These are phyloP conservation scores for Chrysoporthe puriensis DNA, from an alignment of 2,329 filamentous ascomycete species.

Conservation along the genomic window DNA sequence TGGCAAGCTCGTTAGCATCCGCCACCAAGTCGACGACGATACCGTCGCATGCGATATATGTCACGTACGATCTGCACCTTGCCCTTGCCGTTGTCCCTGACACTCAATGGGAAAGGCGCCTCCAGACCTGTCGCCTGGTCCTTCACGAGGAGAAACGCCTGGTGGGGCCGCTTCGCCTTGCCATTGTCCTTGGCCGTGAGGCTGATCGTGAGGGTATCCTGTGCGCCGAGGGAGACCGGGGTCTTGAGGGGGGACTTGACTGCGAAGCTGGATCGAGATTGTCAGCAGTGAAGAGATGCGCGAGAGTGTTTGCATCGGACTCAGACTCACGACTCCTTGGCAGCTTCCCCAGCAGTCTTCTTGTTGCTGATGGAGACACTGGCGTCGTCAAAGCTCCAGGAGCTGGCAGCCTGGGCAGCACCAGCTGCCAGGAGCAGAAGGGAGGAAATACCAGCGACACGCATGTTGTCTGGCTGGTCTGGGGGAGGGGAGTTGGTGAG, in stretches of 20 bases:
- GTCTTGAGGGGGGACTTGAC: conserved; percentile 63
- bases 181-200: conserved; percentile 81
- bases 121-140: conserved; percentile 79
- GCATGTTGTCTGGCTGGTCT: conserved; percentile 40
- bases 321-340: conserved; percentile 67
- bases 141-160: conserved; percentile 85
- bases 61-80: conserved; percentile 78
- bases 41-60: conserved; percentile 1
- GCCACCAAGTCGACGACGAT: neutral
- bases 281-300: conserved; percentile 31
- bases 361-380: conserved; percentile 68
- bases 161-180: conserved; percentile 83
- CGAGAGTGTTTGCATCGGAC: conserved; percentile 8
- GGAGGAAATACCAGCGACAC: conserved; percentile 45
- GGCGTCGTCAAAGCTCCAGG: conserved; percentile 77
- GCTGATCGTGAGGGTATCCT: conserved; percentile 79
- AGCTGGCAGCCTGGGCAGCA: conserved; percentile 56
- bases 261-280: conserved; percentile 54
- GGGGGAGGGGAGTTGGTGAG: conserved; percentile 18
- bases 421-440: conserved; percentile 53
- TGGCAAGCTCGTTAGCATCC: conserved; percentile 34
- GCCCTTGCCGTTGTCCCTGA: conserved; percentile 88
- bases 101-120: conserved; percentile 79
- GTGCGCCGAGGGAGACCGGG: conserved; percentile 64
- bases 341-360: conserved; percentile 57